Base-by-base conservation (phyloP, 257 asterid genomes). In the Asclepias syriaca region DNA sequence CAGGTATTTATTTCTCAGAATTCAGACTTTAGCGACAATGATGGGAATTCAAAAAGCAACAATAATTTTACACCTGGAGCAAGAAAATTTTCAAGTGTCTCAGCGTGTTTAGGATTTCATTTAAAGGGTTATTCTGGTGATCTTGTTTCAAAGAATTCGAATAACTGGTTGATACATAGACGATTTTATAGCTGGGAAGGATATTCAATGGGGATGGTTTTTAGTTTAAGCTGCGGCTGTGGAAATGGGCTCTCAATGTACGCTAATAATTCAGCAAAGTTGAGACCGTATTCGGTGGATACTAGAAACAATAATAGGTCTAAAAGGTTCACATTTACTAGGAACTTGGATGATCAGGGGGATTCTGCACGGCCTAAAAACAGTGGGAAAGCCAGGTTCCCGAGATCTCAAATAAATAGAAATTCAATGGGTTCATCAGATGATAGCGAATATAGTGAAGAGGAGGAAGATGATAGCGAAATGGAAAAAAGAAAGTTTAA, bases 51-150 rank as follows among this genome's bases (percentile, higher is more conserved):
- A 12, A 37, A 21, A n/a, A 22, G 13, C 48, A 66, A 21, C 29
- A 34, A 77, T 46, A 72, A 73, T 71, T 76, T 75, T 45, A 74
- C 22, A n/a, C 29, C 79, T 51, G 77, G 71, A 73, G 55, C 70
- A 8, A 80, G 92, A 82, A 48, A 39, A 32, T 94, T 81, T 77
- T 91, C 90, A 8, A 80, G 89, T 22, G 72, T 32, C 81, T 12
- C 84, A 60, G 24, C 81, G 49, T 46, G 72, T 39, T 69, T 37
- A 34, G 67, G 77, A 59, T 59, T 64, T 77, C 70, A 40, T 60
- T 75, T 71, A 4, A 73, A 40, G 71, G 79, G 74, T 67, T 73
- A 40, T 77, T 68, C 72, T 58, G 78, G 77, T 24, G 69, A 34
- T 72, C 72, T 40, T 59, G 24, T 39, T 72, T 75, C 72, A 4